Evolutionary conservation across 2,329 filamentous ascomycete species (phyloP).

Genomic region (Pezicula radicicola): DNA sequence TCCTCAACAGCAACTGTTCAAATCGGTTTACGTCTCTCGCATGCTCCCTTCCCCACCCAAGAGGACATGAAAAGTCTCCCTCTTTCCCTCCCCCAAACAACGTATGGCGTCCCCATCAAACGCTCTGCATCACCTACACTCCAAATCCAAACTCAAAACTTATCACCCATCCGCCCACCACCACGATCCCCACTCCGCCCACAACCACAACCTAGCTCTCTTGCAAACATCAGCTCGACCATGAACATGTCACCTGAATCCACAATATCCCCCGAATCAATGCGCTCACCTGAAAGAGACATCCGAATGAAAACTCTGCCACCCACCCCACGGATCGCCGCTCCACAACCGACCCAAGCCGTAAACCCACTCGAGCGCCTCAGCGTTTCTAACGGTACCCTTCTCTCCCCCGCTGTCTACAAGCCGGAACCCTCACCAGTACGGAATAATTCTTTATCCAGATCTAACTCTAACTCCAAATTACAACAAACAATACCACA

Average conservation of each 20-base stretch:
- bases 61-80: conserved; percentile 11
- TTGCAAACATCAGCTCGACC: not conserved
- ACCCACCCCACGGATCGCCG: conserved; percentile 11
- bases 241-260: not conserved
- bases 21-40: conserved; percentile 66
- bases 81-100: conserved; percentile 28
- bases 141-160: conserved; percentile 5
- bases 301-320: conserved; percentile 15
- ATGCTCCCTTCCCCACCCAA: conserved; percentile 29
- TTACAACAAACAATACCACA: too few relatives aligned
- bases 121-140: conserved; percentile 21
- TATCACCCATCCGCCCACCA: not conserved
- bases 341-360: conserved; percentile 4
- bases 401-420: too few relatives aligned
- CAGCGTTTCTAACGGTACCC: too few relatives aligned
- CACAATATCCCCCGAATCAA: conserved; percentile 6
- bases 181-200: conserved; percentile 5
- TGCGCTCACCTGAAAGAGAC: conserved; percentile 4
- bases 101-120: conserved; percentile 31
- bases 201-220: conserved; percentile 5
- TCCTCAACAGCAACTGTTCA: conserved; percentile 67
- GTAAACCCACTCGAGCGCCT: too few relatives aligned
- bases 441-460: too few relatives aligned
- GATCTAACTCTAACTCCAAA: too few relatives aligned
- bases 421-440: too few relatives aligned